Evolutionary conservation across 495 filamentous ascomycete genomes (phyloP), one percentile per base, ranked within the genome.

Genomic region (Physcia stellaris): DNA sequence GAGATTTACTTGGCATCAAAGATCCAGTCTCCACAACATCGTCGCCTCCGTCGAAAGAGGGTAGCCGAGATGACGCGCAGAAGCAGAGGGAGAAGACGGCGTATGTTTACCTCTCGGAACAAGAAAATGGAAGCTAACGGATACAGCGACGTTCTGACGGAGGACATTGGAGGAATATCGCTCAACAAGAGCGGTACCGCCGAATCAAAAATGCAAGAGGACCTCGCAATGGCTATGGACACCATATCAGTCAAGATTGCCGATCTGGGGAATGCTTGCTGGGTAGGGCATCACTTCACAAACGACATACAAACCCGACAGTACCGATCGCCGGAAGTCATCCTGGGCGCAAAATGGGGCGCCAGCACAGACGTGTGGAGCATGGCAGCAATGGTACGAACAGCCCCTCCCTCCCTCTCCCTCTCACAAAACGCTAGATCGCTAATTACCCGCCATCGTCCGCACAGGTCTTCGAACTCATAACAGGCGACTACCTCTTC

Each of bases 291-390:
- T 55, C 90, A 99, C 57, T 99, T 99, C 61, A 99, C 90, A 46
- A 95, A 99, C 50, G 90, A 99, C 53, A 99, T 99, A 45, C 90
- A 99, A 51, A 99, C 90, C 6, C 73, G 90, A 50, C 90, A 99
- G 58, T 99, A 99, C 59, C 73, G 90, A 16, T 96, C 90, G 0
- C 90, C 90, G 2, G 90, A 99, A 58, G 90, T 99, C 20, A 96
- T 99, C 31, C 62, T 99, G 13, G 90, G 90, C 29, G 77, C 86
- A 1, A 96, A 95, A 62, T 99, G 90, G 90, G 90, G 90, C 36
- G 90, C 90, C 3, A 96, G 90, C 53, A 96, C 90, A 2, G 90
- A 99, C 56, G 80, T 99, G 13, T 99, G 90, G 90, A 96, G 92
- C 61, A 99, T 99, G 90, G 85, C 92, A 17, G 82, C 82, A 48